Percentiles rank a stretch among this genome's conserved stretches.
phyloP scores from a whole-genome alignment of 176 grass and related monocot species.

The sorghum (Sorghum bicolor) region DNA sequence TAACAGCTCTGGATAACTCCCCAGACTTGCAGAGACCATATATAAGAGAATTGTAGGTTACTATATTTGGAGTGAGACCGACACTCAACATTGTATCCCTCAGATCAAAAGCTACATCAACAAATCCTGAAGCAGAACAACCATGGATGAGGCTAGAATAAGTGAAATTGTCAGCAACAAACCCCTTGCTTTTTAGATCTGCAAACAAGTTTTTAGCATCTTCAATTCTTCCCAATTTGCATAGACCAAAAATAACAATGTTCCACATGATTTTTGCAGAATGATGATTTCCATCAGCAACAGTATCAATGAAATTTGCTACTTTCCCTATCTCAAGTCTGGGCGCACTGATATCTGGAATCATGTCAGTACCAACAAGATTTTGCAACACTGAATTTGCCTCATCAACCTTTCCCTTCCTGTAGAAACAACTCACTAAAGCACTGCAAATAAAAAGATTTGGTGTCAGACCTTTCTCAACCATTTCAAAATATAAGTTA shows the following conservation, averaged over 20 bases:
- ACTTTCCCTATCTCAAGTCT: constrained; percentile 40
- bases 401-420: constrained; percentile 77
- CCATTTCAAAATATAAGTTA: constrained; percentile 74
- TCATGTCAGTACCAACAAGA: constrained; percentile 50
- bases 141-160: constrained; percentile 89
- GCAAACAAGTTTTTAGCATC: constrained; percentile 67
- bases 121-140: constrained; percentile 55
- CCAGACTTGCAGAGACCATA: constrained; percentile 88
- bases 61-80: constrained; percentile 58
- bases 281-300: constrained; percentile 38
- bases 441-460: constrained; percentile 75
- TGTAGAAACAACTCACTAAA: constrained; percentile 76
- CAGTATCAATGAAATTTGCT: constrained; percentile 33
- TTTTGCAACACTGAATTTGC: constrained; percentile 79
- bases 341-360: constrained; percentile 52
- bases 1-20: constrained; percentile 66
- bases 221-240: constrained; percentile 66
- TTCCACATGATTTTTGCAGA: constrained; percentile 81
- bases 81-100: constrained; percentile 66
- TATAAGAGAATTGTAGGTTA: constrained; percentile 92
- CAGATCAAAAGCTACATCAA: constrained; percentile 71
- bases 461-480: constrained; percentile 58
- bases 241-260: constrained; percentile 82
- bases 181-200: constrained; percentile 55
- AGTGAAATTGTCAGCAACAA: constrained; percentile 74